A percentile compares a stretch with the other conserved stretches of the same genome.
Conservation (phyloP, 306 rosid species). For the Hippophae rhamnoides region DNA sequence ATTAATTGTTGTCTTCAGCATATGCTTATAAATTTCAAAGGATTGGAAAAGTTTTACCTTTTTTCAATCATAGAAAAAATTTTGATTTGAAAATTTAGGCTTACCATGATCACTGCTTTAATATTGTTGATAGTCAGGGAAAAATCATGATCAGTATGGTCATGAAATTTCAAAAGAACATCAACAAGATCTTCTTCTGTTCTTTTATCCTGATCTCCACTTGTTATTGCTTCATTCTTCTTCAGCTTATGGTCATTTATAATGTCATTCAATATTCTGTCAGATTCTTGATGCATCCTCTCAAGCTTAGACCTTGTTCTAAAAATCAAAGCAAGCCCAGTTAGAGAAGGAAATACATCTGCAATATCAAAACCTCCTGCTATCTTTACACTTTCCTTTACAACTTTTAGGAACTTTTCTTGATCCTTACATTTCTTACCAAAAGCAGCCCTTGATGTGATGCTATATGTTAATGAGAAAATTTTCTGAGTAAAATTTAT, state of each 20-base stretch:
- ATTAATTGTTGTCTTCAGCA: too few relatives aligned
- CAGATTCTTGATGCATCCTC: constrained; percentile 8
- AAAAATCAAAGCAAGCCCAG: constrained; percentile 9
- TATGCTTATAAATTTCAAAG: too few relatives aligned
- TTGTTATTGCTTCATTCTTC: neutral
- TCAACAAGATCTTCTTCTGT: constrained; percentile 9
- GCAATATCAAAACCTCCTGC: constrained; percentile 25
- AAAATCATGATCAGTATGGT: neutral
- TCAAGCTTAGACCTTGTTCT: constrained; percentile 21
- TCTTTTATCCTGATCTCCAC: neutral
- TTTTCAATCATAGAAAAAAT: too few relatives aligned
- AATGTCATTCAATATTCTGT: constrained; percentile 21
- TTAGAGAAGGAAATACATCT: constrained; percentile 30
- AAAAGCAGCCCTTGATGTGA: constrained; percentile 26
- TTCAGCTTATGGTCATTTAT: constrained; percentile 22
- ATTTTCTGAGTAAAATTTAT: constrained; percentile 22
- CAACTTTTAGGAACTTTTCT: constrained; percentile 10
- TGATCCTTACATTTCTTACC: constrained; percentile 20
- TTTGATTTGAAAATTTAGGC: neutral
- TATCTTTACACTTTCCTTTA: neutral
- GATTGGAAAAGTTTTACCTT: too few relatives aligned
- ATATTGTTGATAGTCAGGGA: constrained; percentile 7
- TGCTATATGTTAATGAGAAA: neutral
- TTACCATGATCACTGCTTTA: constrained; percentile 20
- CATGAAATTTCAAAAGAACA: constrained; percentile 10